Evolutionary conservation across 148 eudicot species (phyloP).

Genomic region (Linanthus parryae): DNA sequence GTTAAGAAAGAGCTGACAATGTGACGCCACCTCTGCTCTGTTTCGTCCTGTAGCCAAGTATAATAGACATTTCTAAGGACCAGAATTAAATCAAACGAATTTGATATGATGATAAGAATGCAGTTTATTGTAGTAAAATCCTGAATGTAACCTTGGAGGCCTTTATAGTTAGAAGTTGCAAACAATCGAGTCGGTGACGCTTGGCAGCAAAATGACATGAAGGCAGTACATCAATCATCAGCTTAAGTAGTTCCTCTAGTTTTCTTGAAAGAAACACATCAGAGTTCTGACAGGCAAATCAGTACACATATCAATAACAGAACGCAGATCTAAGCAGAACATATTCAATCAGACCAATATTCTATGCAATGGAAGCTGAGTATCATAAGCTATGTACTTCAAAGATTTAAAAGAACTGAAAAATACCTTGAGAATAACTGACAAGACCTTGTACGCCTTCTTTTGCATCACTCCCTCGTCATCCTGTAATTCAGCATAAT

Average conservation of each 20-base stretch:
- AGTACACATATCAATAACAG: too few relatives aligned
- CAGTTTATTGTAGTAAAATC: background rate
- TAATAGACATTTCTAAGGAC: background rate
- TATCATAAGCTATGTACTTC: background rate
- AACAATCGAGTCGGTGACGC: constrained; percentile 87
- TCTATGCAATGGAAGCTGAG: too few relatives aligned
- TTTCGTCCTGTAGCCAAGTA: constrained; percentile 46
- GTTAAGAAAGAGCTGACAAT: constrained; percentile 62
- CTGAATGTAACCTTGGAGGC: constrained; percentile 51
- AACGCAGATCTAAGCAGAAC: background rate
- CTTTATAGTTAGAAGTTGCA: constrained; percentile 69
- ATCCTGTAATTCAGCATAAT: constrained; percentile 39
- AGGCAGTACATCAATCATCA: constrained; percentile 72
- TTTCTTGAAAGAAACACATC: constrained; percentile 56
- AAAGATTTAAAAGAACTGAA: background rate
- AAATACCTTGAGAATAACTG: constrained; percentile 63
- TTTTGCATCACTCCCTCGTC: constrained; percentile 81
- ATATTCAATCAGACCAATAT: background rate
- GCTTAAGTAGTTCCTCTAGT: constrained; percentile 49
- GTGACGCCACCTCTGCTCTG: constrained; percentile 41
- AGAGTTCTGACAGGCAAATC: constrained; percentile 33
- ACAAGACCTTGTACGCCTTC: constrained; percentile 92
- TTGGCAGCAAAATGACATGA: constrained; percentile 91
- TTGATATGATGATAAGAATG: background rate
- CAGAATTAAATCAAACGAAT: background rate